Base-by-base conservation (phyloP, 495 filamentous ascomycete species). In the Penicillium lagena region DNA sequence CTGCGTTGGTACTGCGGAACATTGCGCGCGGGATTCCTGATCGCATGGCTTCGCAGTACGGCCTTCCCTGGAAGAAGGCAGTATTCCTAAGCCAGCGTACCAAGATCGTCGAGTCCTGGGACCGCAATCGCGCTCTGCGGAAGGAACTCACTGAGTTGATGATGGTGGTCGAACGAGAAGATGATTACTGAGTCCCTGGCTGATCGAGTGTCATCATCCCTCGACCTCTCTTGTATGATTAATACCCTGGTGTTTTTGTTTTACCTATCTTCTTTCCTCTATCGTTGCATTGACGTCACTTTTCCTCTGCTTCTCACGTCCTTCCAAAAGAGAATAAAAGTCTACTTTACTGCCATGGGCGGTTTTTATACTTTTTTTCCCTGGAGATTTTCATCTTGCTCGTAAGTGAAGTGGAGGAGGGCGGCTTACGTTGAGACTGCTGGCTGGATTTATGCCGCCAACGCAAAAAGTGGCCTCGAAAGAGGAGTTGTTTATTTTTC, bases 1-100 rank as follows among this genome's bases (percentile, higher is more conserved):
- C 87, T 22, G 83, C 85, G 9, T 67, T 96, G 15, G 87, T 99
- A 2, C 68, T 99, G 49, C 80, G 93, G 29, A 99, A 97, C 56
- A 77, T 99, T 17, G 88, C 89, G 4, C 75, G 85, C 14, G 85
- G 90, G 40, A 71, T 89, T 0, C 76, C 82, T 1, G 66, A 52
- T 35, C 59, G 67, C 3, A 55, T 57, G 10, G 60, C 62, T 0
- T 54, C 64, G 0, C 55, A 56, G 33, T 59, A 61, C 28, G 51
- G 67, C 12, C 55, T 70, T 29, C 57, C 66, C 4, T 72, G 63
- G 64, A 72, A 71, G 51, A 69, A 67, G 46, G 59, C 65, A 2
- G 63, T 62, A 35, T 72, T 73, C 45, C 37, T 67, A 6, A 66
- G 62, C 39, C 67, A 68, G 31, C 67, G 67, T 10, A 52, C 64